Base-by-base conservation (phyloP, 148 eudicot genomes). In the Camellia japonica region DNA sequence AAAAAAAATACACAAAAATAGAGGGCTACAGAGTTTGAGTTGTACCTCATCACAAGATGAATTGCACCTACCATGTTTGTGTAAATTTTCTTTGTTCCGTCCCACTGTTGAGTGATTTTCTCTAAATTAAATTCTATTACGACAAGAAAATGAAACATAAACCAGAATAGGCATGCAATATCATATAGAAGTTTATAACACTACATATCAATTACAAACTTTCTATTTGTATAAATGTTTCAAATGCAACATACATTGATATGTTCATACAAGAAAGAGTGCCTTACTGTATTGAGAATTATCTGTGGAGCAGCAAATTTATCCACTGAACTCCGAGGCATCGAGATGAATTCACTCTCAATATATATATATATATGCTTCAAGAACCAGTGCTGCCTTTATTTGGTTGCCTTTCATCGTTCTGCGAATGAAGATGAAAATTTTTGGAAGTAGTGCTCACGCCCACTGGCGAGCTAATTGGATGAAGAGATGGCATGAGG, bases 401-500 rank as follows among this genome's bases (percentile, higher is more conserved):
- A 15, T n/a, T 49, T 20, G 74, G 78, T 44, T 68, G 69, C 79
- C 56, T 71, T 46, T 42, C 49, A n/a, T 80, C 51, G 4, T 80
- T 62, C 44, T 76, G 87, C 70, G 75, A 65, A 66, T 84, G 77
- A 76, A 61, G 68, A 19, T 75, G 68, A 20, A 67, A 47, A 67
- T 74, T 47, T 51, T 78, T 79, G 72, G 84, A 79, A 56, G 76
- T 80, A 74, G 81, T 74, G 30, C 83, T 84, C 67, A 69, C 74
- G 38, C 38, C 38, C 38, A 30, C 38, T 30, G 1, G 38, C 38
- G 38, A 30, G 38, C 38, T 30, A 30, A 30, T 30, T 30, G 38
- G 38, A 30, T 30, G 38, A 30, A 30, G 38, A 30, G 38, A 30
- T 66, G 69, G 42, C 55, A 66, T 9, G 56, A 65, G 65, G 10